phyloP scores from a whole-genome alignment of 1,284 basidiomycete species.

The Tetrapyrgos nigripes region DNA sequence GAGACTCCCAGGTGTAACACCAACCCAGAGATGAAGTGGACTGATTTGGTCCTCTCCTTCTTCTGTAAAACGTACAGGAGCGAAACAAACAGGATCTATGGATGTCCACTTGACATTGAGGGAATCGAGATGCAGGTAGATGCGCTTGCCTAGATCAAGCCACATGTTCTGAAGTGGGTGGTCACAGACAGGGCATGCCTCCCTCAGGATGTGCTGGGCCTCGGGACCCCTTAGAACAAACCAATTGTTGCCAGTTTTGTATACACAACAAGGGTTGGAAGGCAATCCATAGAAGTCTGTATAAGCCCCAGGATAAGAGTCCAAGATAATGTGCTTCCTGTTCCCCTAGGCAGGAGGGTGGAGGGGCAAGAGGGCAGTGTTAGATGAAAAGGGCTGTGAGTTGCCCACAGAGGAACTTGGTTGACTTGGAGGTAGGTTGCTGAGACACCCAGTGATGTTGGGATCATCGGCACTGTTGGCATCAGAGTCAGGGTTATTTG shows the following conservation, averaged over 20 bases:
- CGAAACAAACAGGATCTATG: slow-evolving; percentile 26
- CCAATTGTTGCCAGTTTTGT: slow-evolving; percentile 35
- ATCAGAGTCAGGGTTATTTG: too few species aligned
- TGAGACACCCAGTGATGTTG: too few species aligned
- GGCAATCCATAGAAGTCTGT: slow-evolving; percentile 32
- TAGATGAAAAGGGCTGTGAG: too few species aligned
- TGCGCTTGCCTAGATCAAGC: slow-evolving; percentile 27
- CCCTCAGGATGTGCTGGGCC: slow-evolving; percentile 30
- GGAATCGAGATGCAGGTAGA: slow-evolving; percentile 16
- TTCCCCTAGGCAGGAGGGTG: too few species aligned
- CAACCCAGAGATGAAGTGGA: slow-evolving; percentile 34
- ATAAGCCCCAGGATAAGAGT: too few species aligned
- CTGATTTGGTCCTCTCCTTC: slow-evolving; percentile 15
- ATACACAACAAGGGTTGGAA: slow-evolving; percentile 31
- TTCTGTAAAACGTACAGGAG: background rate
- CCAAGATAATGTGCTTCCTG: too few species aligned
- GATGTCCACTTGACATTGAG: slow-evolving; percentile 25
- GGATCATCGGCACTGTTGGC: too few species aligned
- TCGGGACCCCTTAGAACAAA: slow-evolving; percentile 29
- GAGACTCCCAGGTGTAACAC: slow-evolving; percentile 34
- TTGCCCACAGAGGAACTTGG: too few species aligned
- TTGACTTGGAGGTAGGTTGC: too few species aligned
- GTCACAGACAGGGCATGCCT: slow-evolving; percentile 22
- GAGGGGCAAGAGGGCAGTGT: too few species aligned
- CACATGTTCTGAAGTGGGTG: slow-evolving; percentile 29